A percentile compares a stretch with the other conserved stretches of the same genome.
Evolutionary conservation across 192 early-diverging fungal genomes (phyloP).

Genomic region (Coemansia sp.): DNA sequence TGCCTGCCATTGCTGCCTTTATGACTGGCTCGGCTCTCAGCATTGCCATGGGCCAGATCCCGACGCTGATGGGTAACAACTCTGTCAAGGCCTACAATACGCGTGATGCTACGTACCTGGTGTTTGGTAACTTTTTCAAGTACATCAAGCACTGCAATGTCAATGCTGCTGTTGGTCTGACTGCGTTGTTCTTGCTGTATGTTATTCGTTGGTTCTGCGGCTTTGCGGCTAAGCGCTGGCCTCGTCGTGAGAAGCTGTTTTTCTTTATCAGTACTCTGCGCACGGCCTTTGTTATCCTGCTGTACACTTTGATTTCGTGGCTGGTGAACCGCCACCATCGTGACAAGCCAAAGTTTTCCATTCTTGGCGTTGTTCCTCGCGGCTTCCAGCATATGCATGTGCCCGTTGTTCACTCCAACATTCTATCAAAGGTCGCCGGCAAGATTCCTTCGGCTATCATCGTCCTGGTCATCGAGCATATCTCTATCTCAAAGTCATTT

Average conservation of each 20-base stretch:
- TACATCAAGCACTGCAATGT: constrained; percentile 47
- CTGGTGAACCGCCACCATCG: constrained; percentile 58
- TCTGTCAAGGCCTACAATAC: constrained; percentile 60
- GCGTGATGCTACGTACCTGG: constrained; percentile 65
- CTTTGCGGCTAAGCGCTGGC: constrained; percentile 46
- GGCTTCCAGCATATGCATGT: constrained; percentile 66
- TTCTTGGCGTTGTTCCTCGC: constrained; percentile 68
- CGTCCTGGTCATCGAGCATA: constrained; percentile 83
- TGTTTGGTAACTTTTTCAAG: constrained; percentile 68
- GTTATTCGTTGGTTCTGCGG: constrained; percentile 31
- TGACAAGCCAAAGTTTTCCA: constrained; percentile 51
- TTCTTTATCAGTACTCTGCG: constrained; percentile 67
- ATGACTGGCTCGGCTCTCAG: constrained; percentile 79
- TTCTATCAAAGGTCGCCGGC: constrained; percentile 51
- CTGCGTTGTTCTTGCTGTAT: constrained; percentile 51
- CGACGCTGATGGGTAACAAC: constrained; percentile 74
- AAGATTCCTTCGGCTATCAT: constrained; percentile 66
- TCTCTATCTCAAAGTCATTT: constrained; percentile 85
- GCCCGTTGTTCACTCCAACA: constrained; percentile 49
- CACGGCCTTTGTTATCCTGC: constrained; percentile 71
- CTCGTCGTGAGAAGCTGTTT: constrained; percentile 45
- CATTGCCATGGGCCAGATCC: constrained; percentile 78
- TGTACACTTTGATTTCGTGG: constrained; percentile 71
- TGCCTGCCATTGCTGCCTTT: constrained; percentile 81
- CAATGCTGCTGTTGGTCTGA: constrained; percentile 45